These are phyloP conservation scores for Chalciporus chontae DNA, from an alignment of 768 basidiomycete species.

Conservation along the genomic window DNA sequence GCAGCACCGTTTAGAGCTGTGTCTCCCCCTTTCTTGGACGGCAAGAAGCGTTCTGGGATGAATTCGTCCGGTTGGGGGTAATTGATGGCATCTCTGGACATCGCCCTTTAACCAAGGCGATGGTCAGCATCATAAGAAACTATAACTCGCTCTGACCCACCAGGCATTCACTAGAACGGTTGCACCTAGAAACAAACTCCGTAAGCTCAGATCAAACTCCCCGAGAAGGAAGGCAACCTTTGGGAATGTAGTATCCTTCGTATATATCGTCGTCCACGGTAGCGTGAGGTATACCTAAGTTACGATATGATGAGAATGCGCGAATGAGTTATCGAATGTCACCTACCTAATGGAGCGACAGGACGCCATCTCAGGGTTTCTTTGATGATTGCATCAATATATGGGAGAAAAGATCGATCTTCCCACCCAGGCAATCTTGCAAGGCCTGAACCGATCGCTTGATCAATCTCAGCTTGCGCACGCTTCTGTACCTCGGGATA, in stretches of 20 bases:
- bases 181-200: not conserved
- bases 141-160: not conserved
- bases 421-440: slow-evolving; percentile 14
- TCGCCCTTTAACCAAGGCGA: slow-evolving; percentile 17
- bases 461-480: slow-evolving; percentile 15
- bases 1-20: not conserved
- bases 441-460: slow-evolving; percentile 1
- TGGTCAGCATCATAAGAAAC: not conserved
- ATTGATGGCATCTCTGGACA: slow-evolving; percentile 31
- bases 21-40: not conserved
- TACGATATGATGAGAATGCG: not conserved
- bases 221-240: slow-evolving; percentile 6
- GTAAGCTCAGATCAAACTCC: not conserved
- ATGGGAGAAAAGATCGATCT: slow-evolving; percentile 12
- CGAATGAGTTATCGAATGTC: not conserved
- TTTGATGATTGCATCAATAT: slow-evolving; percentile 7
- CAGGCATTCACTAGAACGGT: slow-evolving; percentile 3
- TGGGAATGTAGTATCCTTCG: slow-evolving; percentile 47
- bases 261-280: slow-evolving; percentile 38
- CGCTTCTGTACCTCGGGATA: slow-evolving; percentile 12
- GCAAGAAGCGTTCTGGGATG: slow-evolving; percentile 32
- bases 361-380: slow-evolving; percentile 14
- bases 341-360: slow-evolving; percentile 8
- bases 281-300: slow-evolving; percentile 23
- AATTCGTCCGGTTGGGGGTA: slow-evolving; percentile 34